Conservation (phyloP, 495 filamentous ascomycete species). For the Daldinia decipiens region DNA sequence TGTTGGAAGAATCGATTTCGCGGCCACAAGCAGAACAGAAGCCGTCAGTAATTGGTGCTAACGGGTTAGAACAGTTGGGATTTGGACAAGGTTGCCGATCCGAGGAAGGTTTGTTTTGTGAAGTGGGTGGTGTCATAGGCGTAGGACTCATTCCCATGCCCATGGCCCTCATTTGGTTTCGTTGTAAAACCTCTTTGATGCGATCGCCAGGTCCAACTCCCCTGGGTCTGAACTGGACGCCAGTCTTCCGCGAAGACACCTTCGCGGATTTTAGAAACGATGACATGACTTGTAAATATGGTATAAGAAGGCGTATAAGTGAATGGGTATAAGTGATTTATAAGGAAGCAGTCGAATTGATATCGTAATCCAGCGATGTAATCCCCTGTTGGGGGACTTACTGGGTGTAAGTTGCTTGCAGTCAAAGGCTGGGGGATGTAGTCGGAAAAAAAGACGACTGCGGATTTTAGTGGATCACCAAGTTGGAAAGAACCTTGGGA, state of each 20-base stretch:
- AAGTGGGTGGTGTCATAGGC: constrained; percentile 26
- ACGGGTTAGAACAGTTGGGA: constrained; percentile 46
- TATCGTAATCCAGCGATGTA: constrained; percentile 24
- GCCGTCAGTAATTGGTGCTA: constrained; percentile 57
- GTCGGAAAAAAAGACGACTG: constrained; percentile 25
- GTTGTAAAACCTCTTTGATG: constrained; percentile 46
- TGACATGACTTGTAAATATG: constrained; percentile 37
- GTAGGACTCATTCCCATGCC: constrained; percentile 39
- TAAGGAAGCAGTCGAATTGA: not conserved
- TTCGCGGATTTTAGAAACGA: constrained; percentile 44
- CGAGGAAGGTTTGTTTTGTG: constrained; percentile 24
- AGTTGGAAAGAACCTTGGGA: constrained; percentile 7
- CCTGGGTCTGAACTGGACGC: constrained; percentile 41
- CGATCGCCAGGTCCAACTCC: constrained; percentile 38
- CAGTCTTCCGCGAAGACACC: constrained; percentile 27
- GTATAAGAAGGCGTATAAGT: constrained; percentile 14
- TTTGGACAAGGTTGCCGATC: constrained; percentile 44
- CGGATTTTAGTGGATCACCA: constrained; percentile 22
- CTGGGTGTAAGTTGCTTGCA: constrained; percentile 17
- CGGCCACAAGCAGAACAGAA: constrained; percentile 87
- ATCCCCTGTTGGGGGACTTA: constrained; percentile 26
- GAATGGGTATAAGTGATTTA: not conserved
- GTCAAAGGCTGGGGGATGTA: constrained; percentile 35
- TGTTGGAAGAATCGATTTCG: constrained; percentile 81
- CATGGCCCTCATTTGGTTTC: constrained; percentile 44